Evolutionary conservation across 129 eudicot genomes (phyloP).

Genomic region (Scalesia atractyloides): DNA sequence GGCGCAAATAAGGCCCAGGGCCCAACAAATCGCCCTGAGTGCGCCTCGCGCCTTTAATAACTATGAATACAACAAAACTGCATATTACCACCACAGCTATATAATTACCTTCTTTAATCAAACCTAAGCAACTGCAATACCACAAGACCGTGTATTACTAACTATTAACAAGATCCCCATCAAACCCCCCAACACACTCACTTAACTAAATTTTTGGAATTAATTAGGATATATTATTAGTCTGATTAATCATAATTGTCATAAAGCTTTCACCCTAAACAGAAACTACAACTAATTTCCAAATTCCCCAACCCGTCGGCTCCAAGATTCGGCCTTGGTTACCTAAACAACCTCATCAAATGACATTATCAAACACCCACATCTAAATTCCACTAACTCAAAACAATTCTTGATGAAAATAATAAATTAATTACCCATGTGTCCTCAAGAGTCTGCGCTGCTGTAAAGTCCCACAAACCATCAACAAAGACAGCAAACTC

Average conservation of each 20-base stretch:
- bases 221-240: neutral
- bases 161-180: neutral
- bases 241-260: neutral
- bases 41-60: no score
- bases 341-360: neutral
- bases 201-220: neutral
- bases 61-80: no score
- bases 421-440: slow-evolving; percentile 71
- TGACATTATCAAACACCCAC: neutral
- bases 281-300: neutral
- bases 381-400: neutral
- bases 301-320: neutral
- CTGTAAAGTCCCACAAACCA: slow-evolving; percentile 62
- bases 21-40: no score
- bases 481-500: slow-evolving; percentile 71
- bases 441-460: slow-evolving; percentile 70
- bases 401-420: neutral
- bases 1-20: no score
- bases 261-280: neutral
- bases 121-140: neutral
- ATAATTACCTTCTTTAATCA: no score
- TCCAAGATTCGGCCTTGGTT: slow-evolving; percentile 8
- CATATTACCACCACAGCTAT: no score
- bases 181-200: neutral
- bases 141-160: neutral